These are phyloP conservation scores for Firmiana major DNA, from an alignment of 345 rosid species.

Conservation along the genomic window DNA sequence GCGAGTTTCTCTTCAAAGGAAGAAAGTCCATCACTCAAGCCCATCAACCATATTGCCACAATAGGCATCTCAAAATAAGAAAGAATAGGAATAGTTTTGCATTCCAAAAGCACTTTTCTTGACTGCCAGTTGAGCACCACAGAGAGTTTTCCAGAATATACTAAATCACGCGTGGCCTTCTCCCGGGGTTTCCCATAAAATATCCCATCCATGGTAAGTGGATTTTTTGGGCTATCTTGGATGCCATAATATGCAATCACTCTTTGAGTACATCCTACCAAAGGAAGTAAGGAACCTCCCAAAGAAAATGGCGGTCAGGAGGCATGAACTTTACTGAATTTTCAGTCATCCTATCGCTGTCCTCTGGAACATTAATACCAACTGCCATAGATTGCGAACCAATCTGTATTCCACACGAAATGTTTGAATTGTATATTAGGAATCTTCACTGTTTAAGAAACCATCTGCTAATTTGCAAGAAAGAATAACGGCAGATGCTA, in stretches of 20 bases:
- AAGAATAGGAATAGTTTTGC: constrained; percentile 84
- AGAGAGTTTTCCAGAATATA: constrained; percentile 66
- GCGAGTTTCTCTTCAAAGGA: constrained; percentile 65
- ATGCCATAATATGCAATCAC: constrained; percentile 87
- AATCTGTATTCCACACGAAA: constrained; percentile 70
- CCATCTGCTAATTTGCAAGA: constrained; percentile 84
- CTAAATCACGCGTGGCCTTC: constrained; percentile 64
- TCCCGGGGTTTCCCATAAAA: constrained; percentile 92
- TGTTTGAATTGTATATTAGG: constrained; percentile 79
- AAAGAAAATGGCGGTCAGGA: constrained; percentile 92
- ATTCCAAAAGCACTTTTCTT: constrained; percentile 87
- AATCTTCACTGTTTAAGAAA: constrained; percentile 87
- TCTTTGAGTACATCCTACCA: constrained; percentile 60
- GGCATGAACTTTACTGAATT: constrained; percentile 62
- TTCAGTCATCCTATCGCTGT: constrained; percentile 29
- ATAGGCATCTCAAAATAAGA: constrained; percentile 74
- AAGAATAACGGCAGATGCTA: constrained; percentile 80
- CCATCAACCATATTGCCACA: constrained; percentile 87
- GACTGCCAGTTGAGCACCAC: constrained; percentile 52
- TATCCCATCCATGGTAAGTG: constrained; percentile 60
- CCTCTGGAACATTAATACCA: constrained; percentile 60
- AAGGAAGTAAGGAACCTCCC: constrained; percentile 98
- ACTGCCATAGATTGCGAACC: constrained; percentile 91
- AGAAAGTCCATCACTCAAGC: constrained; percentile 55
- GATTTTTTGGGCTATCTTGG: constrained; percentile 84